A percentile compares a stretch with the other conserved stretches of the same genome.
Evolutionary conservation across 228 moss, liverwort and hornwort species (phyloP).

Genomic region (Sphagnum fallax): DNA sequence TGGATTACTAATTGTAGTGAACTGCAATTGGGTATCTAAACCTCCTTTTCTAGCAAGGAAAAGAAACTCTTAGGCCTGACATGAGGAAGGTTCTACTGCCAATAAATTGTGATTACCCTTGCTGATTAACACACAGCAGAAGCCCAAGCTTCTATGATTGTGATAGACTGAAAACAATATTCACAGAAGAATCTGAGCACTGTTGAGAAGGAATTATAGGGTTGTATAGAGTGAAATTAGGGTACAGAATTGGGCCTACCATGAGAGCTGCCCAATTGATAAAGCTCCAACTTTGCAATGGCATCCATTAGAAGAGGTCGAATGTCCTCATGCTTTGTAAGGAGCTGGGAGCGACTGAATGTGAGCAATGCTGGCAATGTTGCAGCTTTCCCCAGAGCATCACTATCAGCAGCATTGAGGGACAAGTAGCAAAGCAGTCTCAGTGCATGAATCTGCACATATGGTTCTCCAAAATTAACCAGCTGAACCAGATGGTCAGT

Average conservation of each 20-base stretch:
- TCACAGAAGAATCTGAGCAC: too few species aligned
- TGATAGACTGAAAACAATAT: too few species aligned
- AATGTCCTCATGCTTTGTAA: constrained; percentile 21
- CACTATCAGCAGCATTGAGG: constrained; percentile 52
- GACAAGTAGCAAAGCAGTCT: constrained; percentile 55
- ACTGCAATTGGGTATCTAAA: too few species aligned
- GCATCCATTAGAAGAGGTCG: constrained; percentile 34
- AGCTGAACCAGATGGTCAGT: constrained; percentile 60
- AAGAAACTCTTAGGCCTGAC: too few species aligned
- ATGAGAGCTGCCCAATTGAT: constrained; percentile 25
- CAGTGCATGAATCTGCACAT: constrained; percentile 41
- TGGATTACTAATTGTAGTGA: too few species aligned
- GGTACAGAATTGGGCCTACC: constrained; percentile 18
- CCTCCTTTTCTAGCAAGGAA: too few species aligned
- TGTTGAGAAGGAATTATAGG: too few species aligned
- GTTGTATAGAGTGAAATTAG: background rate
- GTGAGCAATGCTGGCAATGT: constrained; percentile 36
- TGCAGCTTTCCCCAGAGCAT: constrained; percentile 38
- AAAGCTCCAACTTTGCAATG: constrained; percentile 51
- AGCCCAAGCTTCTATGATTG: too few species aligned
- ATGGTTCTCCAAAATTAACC: constrained; percentile 23
- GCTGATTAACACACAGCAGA: too few species aligned
- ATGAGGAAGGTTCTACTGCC: too few species aligned
- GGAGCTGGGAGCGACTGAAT: constrained; percentile 30
- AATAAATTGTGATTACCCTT: too few species aligned